Evolutionary conservation across 1,284 basidiomycete species (phyloP).

Genomic region (Serendipita sp.): DNA sequence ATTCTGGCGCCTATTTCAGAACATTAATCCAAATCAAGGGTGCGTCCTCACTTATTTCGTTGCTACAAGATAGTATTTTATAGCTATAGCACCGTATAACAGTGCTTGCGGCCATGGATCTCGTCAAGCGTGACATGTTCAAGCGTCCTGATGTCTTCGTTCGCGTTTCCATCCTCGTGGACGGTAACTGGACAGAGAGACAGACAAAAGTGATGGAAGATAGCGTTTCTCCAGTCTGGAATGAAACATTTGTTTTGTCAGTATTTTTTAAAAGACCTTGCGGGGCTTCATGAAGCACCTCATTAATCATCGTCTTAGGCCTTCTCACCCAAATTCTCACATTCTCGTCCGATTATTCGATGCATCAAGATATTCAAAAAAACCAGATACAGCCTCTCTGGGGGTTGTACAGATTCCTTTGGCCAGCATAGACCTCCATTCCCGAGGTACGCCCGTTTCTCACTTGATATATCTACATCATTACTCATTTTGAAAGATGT

Average conservation of each 20-base stretch:
- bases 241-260: background rate
- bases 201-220: background rate
- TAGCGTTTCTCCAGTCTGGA: background rate
- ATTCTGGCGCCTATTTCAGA: constrained; percentile 1
- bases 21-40: background rate
- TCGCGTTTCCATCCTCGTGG: background rate
- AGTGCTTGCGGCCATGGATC: background rate
- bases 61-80: background rate
- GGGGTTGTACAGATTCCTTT: constrained; percentile 1
- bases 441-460: background rate
- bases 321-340: background rate
- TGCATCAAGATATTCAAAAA: background rate
- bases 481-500: background rate
- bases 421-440: background rate
- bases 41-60: background rate
- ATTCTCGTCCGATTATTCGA: constrained; percentile 4
- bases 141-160: background rate
- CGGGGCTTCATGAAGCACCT: background rate
- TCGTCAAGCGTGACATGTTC: constrained; percentile 1
- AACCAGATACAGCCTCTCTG: background rate
- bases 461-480: background rate
- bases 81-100: background rate
- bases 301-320: background rate
- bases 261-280: background rate
- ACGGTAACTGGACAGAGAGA: background rate